Percentiles rank a stretch among this genome's conserved stretches.
phyloP scores from a whole-genome alignment of 192 early-diverging fungal species.

The Umbelopsis sp. region DNA sequence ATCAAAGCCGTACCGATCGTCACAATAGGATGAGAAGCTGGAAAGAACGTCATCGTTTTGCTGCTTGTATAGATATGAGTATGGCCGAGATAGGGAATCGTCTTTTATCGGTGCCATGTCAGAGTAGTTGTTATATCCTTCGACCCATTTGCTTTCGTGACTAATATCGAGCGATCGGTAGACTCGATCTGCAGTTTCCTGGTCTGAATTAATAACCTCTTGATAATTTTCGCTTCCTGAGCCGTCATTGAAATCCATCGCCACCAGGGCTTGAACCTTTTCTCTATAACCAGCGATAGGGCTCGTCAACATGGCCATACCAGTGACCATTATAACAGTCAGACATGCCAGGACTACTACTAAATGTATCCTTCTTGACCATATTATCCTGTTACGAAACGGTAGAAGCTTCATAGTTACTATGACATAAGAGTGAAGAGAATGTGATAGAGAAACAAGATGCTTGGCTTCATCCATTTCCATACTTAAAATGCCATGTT shows the following conservation, averaged over 20 bases:
- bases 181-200: background rate
- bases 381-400: background rate
- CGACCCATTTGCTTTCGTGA: background rate
- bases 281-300: slow-evolving; percentile 4
- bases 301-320: background rate
- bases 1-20: background rate
- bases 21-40: background rate
- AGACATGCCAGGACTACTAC: slow-evolving; percentile 3
- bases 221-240: background rate
- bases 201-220: no score
- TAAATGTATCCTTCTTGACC: background rate
- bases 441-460: background rate
- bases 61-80: background rate
- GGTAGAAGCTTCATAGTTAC: background rate
- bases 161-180: background rate
- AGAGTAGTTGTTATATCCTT: background rate
- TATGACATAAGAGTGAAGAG: background rate
- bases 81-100: background rate
- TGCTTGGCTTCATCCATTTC: background rate
- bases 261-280: slow-evolving; percentile 9
- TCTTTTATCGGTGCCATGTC: background rate
- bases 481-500: background rate
- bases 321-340: background rate
- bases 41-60: background rate
- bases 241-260: background rate